phyloP scores from a whole-genome alignment of 108 stramenopile genomes.

The Discostella pseudostelligera region DNA sequence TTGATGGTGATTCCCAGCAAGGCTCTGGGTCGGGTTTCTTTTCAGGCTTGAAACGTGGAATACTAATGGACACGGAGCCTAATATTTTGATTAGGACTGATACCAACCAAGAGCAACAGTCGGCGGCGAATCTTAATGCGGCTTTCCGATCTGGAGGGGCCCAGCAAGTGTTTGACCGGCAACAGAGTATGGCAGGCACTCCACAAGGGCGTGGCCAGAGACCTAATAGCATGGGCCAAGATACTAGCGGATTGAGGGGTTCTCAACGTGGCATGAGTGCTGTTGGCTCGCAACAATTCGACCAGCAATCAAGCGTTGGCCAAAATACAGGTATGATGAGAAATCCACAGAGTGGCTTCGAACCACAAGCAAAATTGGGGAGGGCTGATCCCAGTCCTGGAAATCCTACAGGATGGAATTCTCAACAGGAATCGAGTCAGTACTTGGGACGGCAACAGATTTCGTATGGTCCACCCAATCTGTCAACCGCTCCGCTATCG shows the following conservation, averaged over 20 bases:
- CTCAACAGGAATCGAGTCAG: no score
- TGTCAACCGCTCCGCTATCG: background rate
- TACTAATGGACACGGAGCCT: slow-evolving; percentile 5
- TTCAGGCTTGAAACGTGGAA: slow-evolving; percentile 12
- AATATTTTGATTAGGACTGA: background rate
- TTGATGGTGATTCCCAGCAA: background rate
- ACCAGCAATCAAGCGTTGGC: background rate
- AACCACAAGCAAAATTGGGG: background rate
- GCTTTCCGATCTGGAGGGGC: background rate
- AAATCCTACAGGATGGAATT: background rate
- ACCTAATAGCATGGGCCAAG: background rate
- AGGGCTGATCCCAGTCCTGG: background rate
- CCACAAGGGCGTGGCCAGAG: background rate
- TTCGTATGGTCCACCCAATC: background rate
- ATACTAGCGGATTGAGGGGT: background rate
- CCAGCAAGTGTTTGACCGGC: no score
- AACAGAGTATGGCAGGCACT: background rate
- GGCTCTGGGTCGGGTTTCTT: slow-evolving; percentile 4
- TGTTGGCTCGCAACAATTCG: background rate
- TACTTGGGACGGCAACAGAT: no score
- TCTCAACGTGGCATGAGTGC: no score
- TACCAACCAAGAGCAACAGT: background rate
- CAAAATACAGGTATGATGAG: background rate
- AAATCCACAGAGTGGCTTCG: background rate
- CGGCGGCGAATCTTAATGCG: background rate